Conservation (phyloP, 345 rosid species). For the Aquilaria yunnanensis region DNA sequence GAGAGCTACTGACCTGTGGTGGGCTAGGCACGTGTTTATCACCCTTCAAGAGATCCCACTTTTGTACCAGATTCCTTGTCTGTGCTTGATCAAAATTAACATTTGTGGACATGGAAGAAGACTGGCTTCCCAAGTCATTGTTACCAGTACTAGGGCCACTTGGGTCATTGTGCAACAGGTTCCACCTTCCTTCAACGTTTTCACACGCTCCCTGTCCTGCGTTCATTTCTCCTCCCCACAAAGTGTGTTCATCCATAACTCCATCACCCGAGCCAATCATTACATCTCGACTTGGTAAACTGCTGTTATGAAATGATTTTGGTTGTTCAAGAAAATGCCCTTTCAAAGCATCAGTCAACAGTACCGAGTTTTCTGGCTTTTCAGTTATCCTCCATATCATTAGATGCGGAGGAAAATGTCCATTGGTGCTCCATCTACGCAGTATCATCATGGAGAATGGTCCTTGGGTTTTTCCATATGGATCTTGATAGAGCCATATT, state of each 20-base stretch:
- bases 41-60: conserved; percentile 24
- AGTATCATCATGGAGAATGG: conserved; percentile 72
- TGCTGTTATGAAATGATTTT: conserved; percentile 13
- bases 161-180: conserved; percentile 26
- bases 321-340: conserved; percentile 31
- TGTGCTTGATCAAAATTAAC: conserved; percentile 27
- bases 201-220: conserved; percentile 14
- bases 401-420: conserved; percentile 68
- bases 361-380: conserved; percentile 55
- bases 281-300: conserved; percentile 16
- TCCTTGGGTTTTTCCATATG: conserved; percentile 72
- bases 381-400: conserved; percentile 70
- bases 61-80: conserved; percentile 20
- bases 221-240: conserved; percentile 15
- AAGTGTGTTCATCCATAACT: conserved; percentile 18
- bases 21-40: conserved; percentile 27
- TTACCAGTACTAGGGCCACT: conserved; percentile 18
- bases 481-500: conserved; percentile 87
- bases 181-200: conserved; percentile 22
- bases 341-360: conserved; percentile 67
- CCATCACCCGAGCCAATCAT: conserved; percentile 15
- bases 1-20: conserved; percentile 29
- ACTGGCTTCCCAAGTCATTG: conserved; percentile 28
- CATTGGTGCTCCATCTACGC: conserved; percentile 63
- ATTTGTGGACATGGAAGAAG: conserved; percentile 28